Evolutionary conservation across 2,329 filamentous ascomycete species (phyloP), one percentile per base, ranked within the genome.

Genomic region (Bertia moriformis): DNA sequence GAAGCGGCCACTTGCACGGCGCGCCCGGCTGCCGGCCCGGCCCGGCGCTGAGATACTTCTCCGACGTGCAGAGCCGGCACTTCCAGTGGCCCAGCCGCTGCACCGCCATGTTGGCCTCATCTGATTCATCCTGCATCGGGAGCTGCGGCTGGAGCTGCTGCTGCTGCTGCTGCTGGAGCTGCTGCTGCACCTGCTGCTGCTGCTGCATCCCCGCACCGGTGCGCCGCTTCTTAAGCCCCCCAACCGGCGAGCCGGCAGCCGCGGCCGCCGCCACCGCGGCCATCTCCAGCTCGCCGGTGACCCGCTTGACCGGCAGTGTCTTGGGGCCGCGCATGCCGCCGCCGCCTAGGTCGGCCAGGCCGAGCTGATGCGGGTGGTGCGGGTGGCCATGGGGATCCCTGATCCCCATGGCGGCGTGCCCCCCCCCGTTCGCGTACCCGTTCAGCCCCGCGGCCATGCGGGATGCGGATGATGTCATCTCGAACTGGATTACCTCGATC

Each of bases 1-100:
- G n/a, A n/a, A 67, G 52, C 2, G 63, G 61, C 63, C 63, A 66
- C 44, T 64, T 65, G 47, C 59, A 61, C 19, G 63, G 62, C 37
- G 55, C 58, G 38, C 56, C 60, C 17, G 63, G 63, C 39, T 60
- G 56, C 38, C 62, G 56, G 30, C 56, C 59, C 4, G 50, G 45
- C 2, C 59, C 59, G 0, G 62, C 59, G n/a, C 56, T 50, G 14
- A 60, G 47, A 44, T 60, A 67, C 46, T 65, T 66, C 24, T 55
- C 49, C 1, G 61, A 56, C 3, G 51, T 54, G 48, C 63, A 67
- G 1, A 67, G 54, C 0, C 58, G 60, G 44, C 63, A 67, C 43
- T 60, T 60, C 63, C 63, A 66, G 47, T 57, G 60, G 14, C 63
- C 63, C n/a, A 65, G 51, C 2, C 63, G 61, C 45, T 60, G 58